Percentiles rank a stretch among this genome's conserved stretches.
These are phyloP conservation scores for Mycena venus DNA, from an alignment of 768 basidiomycete species.

Conservation along the genomic window DNA sequence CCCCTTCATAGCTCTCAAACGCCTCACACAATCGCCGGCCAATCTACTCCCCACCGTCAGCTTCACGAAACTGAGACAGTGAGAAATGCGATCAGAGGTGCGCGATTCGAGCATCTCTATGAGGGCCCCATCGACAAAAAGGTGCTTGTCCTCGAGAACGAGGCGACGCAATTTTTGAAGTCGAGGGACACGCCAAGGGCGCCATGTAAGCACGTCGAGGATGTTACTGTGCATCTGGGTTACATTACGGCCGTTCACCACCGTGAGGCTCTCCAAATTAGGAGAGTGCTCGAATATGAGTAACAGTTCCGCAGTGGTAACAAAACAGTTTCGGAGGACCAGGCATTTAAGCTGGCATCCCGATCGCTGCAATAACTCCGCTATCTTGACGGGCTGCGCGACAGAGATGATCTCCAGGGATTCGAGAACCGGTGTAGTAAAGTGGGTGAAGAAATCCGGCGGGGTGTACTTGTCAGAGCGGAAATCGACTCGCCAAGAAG, in stretches of 20 bases:
- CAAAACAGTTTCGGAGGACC: neutral
- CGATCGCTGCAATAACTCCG: neutral
- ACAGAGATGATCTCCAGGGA: neutral
- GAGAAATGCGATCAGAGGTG: neutral
- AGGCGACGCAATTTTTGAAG: neutral
- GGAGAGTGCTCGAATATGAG: neutral
- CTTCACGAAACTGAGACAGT: neutral
- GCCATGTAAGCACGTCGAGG: neutral
- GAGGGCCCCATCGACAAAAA: neutral
- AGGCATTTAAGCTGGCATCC: neutral
- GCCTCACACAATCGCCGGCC: neutral
- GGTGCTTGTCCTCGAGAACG: neutral
- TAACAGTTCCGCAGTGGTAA: neutral
- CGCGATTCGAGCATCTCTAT: neutral
- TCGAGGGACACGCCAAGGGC: neutral
- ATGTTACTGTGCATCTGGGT: neutral
- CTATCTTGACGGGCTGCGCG: neutral
- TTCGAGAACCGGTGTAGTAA: neutral
- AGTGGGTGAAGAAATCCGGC: neutral
- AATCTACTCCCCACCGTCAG: neutral
- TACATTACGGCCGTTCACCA: neutral
- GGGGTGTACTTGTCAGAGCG: too few species aligned
- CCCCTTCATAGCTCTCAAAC: neutral
- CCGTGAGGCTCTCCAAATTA: neutral
- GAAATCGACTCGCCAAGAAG: neutral